Conservation (phyloP, 495 filamentous ascomycete species). For the Jackrogersella multiformis region DNA sequence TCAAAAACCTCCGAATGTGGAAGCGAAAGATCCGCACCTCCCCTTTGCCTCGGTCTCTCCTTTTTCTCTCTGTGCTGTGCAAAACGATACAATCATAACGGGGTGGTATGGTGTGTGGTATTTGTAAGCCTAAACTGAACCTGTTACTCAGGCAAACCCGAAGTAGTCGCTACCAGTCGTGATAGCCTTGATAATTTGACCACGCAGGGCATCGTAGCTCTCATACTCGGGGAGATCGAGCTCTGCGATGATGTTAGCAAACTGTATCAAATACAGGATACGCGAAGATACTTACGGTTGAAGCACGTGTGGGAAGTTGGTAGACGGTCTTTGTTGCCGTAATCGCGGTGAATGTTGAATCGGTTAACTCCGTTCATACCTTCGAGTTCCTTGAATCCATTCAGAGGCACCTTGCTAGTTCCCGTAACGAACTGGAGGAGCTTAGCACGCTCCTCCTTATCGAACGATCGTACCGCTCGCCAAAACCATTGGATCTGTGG, state of each 20-base stretch:
- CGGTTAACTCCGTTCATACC: conserved; percentile 98
- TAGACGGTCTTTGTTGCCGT: conserved; percentile 95
- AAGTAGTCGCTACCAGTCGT: conserved; percentile 97
- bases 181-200: conserved; percentile 91
- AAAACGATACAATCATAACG: conserved; percentile 24
- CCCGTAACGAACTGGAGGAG: conserved; percentile 98
- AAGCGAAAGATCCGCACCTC: conserved; percentile 26
- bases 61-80: conserved; percentile 34
- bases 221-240: conserved; percentile 99
- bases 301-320: conserved; percentile 99
- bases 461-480: conserved; percentile 96
- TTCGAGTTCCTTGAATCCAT: conserved; percentile 98
- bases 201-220: conserved; percentile 88
- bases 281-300: conserved; percentile 80
- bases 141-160: conserved; percentile 80
- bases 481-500: conserved; percentile 99
- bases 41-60: too few species aligned
- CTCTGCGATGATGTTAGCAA: conserved; percentile 67
- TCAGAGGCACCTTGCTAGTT: conserved; percentile 97
- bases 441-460: conserved; percentile 98
- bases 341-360: conserved; percentile 99
- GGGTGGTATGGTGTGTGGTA: conserved; percentile 9
- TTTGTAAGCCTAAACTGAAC: neutral
- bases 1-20: conserved; percentile 5
- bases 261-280: conserved; percentile 16